phyloP scores from a whole-genome alignment of 202 grass and related monocot genomes.

The Schoenoplectus tabernaemontani region DNA sequence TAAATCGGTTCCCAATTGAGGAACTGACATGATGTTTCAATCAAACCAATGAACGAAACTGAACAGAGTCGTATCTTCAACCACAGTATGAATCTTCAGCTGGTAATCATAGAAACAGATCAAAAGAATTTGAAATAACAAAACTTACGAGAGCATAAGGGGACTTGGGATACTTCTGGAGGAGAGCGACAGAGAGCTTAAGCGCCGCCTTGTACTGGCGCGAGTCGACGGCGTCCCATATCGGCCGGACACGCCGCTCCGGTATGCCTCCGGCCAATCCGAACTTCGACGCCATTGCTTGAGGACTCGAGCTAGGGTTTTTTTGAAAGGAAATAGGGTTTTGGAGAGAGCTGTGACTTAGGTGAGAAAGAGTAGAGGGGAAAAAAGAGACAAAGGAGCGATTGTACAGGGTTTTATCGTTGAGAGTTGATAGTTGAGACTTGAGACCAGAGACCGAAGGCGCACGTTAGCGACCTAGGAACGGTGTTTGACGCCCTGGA shows the following conservation, averaged over 20 bases:
- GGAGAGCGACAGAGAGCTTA: constrained; percentile 65
- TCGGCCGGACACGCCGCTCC: constrained; percentile 77
- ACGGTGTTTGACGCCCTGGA: too few relatives aligned
- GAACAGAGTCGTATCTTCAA: not conserved
- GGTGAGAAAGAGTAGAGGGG: not conserved
- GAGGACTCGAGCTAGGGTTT: constrained; percentile 8
- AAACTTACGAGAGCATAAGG: constrained; percentile 69
- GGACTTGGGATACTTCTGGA: constrained; percentile 71
- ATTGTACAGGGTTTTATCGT: constrained; percentile 17
- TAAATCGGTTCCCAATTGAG: not conserved
- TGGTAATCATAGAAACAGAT: not conserved
- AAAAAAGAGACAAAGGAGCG: not conserved
- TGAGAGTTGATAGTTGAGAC: not conserved
- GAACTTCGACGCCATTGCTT: constrained; percentile 81
- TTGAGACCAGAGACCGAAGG: not conserved
- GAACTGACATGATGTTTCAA: not conserved
- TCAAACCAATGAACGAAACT: not conserved
- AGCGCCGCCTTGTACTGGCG: constrained; percentile 83
- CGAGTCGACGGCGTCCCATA: constrained; percentile 97
- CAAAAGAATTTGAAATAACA: not conserved
- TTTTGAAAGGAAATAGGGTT: constrained; percentile 50
- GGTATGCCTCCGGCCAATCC: constrained; percentile 85
- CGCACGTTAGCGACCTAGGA: constrained; percentile 10
- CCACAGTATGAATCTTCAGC: not conserved
- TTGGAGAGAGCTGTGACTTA: constrained; percentile 4